Conservation (phyloP, 441 rosid species). For the Syzygium syzygioides region DNA sequence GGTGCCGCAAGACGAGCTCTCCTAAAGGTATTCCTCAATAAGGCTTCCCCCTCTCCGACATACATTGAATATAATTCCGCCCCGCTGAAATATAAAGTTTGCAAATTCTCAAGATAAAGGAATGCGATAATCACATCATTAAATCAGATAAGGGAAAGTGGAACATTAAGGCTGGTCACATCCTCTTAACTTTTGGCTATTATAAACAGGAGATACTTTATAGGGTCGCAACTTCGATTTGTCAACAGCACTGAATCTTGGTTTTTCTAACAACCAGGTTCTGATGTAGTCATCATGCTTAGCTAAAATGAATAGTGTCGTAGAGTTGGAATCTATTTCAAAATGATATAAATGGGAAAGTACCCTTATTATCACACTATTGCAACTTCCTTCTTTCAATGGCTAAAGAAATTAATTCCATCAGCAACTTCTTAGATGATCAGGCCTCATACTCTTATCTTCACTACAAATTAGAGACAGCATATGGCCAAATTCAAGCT, state of each 20-base stretch:
- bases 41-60: constrained; percentile 98
- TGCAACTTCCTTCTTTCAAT: not conserved
- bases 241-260: not conserved
- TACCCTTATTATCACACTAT: not conserved
- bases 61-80: constrained; percentile 95
- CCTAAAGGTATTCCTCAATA: constrained; percentile 75
- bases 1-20: constrained; percentile 94
- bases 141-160: not conserved
- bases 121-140: not conserved
- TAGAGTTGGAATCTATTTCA: not conserved
- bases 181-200: not conserved
- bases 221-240: not conserved
- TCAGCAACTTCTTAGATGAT: not conserved
- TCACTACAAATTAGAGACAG: not conserved
- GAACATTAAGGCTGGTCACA: not conserved
- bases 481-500: not conserved
- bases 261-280: not conserved
- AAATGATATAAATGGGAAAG: not conserved
- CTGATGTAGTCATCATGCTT: not conserved
- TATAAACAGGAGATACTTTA: not conserved
- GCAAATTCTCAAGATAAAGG: not conserved
- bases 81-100: constrained; percentile 45
- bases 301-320: not conserved
- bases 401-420: not conserved
- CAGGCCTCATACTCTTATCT: not conserved